Percentiles rank a stretch among this genome's conserved stretches.
Conservation (phyloP, 78 protist species). For the Creolimax fragrantissima region DNA sequence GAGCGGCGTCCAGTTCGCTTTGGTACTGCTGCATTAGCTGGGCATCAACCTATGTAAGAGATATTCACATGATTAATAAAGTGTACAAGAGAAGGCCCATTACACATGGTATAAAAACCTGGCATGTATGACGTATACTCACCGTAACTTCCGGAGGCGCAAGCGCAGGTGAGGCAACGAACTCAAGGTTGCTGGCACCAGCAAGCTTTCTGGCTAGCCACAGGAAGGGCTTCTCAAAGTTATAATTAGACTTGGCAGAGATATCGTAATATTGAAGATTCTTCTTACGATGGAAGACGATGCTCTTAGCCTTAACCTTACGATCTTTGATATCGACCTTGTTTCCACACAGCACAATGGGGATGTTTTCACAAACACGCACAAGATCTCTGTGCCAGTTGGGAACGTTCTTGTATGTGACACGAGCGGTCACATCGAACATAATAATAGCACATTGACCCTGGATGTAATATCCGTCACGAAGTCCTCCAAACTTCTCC, state of each 20-base stretch:
- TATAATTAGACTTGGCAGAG: conserved; percentile 96
- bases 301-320: conserved; percentile 87
- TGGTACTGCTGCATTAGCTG: conserved; percentile 47
- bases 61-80: not conserved
- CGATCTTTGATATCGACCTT: conserved; percentile 92
- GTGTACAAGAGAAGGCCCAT: not conserved
- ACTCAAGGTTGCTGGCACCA: conserved; percentile 66
- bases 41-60: conserved; percentile 55
- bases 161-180: conserved; percentile 68
- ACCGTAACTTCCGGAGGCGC: conserved; percentile 43
- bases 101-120: too few species aligned
- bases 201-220: conserved; percentile 87
- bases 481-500: conserved; percentile 97
- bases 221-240: conserved; percentile 99
- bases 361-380: conserved; percentile 95
- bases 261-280: conserved; percentile 95
- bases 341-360: conserved; percentile 98
- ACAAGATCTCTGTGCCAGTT: conserved; percentile 94
- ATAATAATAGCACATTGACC: conserved; percentile 97
- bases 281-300: conserved; percentile 97
- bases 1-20: conserved; percentile 55
- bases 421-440: conserved; percentile 97
- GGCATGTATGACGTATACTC: too few species aligned
- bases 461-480: conserved; percentile 93
- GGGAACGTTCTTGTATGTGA: conserved; percentile 95